Conservation (phyloP, 257 asterid genomes). For the Galeopsis tetrahit region DNA sequence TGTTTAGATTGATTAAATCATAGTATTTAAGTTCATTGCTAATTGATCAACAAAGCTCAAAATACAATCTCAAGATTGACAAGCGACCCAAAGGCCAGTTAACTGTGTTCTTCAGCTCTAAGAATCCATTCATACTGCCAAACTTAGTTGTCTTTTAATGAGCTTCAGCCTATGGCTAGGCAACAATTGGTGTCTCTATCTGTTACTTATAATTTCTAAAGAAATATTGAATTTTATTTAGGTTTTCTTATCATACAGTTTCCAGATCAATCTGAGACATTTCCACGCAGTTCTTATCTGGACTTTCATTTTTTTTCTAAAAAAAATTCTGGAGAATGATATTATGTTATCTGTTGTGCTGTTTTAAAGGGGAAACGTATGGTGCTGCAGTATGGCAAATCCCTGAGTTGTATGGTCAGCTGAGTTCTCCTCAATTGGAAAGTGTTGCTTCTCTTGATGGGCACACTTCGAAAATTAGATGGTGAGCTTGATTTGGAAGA, state of each 20-base stretch:
- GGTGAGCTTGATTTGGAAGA: conserved; percentile 49
- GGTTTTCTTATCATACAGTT: conserved; percentile 3
- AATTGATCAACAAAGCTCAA: background rate
- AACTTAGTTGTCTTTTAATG: conserved; percentile 10
- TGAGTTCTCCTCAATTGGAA: conserved; percentile 91
- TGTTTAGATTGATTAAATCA: background rate
- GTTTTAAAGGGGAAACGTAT: conserved; percentile 68
- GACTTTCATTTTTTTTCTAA: background rate
- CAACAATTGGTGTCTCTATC: background rate
- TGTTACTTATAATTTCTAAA: conserved; percentile 16
- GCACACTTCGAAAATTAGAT: conserved; percentile 72
- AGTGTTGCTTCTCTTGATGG: conserved; percentile 83
- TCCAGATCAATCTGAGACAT: conserved; percentile 2
- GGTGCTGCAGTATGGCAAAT: conserved; percentile 98
- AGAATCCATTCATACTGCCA: background rate
- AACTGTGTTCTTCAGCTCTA: conserved; percentile 10
- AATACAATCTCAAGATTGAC: background rate
- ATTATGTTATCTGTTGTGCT: conserved; percentile 24
- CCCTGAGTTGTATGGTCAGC: conserved; percentile 95
- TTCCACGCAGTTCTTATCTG: conserved; percentile 24
- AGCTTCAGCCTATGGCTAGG: background rate
- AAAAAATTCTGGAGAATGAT: background rate
- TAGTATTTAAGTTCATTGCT: conserved; percentile 22
- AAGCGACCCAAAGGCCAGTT: background rate
- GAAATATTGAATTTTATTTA: background rate